Evolutionary conservation across 2,329 filamentous ascomycete genomes (phyloP).

Genomic region (Cucurbitaria berberidis): DNA sequence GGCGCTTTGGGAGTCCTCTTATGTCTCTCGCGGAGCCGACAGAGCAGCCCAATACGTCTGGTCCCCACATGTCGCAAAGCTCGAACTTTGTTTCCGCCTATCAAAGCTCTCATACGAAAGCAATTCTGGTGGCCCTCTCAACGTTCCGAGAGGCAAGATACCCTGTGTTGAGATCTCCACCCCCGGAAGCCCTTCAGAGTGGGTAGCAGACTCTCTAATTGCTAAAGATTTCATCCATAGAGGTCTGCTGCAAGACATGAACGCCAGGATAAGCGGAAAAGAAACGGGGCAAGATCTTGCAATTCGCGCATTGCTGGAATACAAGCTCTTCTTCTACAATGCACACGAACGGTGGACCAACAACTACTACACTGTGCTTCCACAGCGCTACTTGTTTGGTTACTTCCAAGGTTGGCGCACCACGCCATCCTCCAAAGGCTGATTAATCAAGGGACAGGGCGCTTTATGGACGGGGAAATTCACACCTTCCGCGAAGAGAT

Average conservation of each 20-base stretch:
- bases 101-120: conserved; percentile 55
- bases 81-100: conserved; percentile 67
- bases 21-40: conserved; percentile 60
- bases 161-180: conserved; percentile 58
- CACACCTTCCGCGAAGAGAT: conserved; percentile 55
- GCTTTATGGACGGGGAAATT: conserved; percentile 60
- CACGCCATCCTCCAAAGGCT: conserved; percentile 54
- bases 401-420: conserved; percentile 57
- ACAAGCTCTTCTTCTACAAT: conserved; percentile 65
- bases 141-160: conserved; percentile 64
- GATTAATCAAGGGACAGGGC: conserved; percentile 63
- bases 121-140: conserved; percentile 53
- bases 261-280: conserved; percentile 48
- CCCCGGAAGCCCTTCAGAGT: conserved; percentile 15
- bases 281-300: conserved; percentile 59
- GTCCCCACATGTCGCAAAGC: conserved; percentile 68
- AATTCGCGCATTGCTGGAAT: conserved; percentile 63
- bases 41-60: conserved; percentile 55
- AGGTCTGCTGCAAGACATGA: conserved; percentile 57
- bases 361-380: conserved; percentile 66
- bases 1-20: no score
- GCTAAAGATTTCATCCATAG: conserved; percentile 52
- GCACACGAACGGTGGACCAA: conserved; percentile 63
- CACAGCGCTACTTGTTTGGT: conserved; percentile 59
- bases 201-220: conserved; percentile 64